A percentile compares a stretch with the other conserved stretches of the same genome.
These are phyloP conservation scores for Trichoderma pleuroti DNA, from an alignment of 2,329 filamentous ascomycete genomes.

Conservation along the genomic window DNA sequence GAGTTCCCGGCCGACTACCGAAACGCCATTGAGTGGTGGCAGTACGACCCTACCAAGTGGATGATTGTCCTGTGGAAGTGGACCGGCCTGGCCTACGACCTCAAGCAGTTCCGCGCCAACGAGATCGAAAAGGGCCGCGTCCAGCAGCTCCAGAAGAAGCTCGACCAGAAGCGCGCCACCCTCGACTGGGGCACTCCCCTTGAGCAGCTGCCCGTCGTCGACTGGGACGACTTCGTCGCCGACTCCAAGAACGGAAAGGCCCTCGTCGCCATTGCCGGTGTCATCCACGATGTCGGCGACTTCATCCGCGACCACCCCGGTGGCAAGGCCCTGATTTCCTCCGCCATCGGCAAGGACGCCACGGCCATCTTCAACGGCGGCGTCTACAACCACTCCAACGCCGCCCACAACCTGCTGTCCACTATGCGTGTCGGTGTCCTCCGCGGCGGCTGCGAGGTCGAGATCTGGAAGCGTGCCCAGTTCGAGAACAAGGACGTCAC, in stretches of 20 bases:
- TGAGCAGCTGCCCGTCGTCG: conserved; percentile 78
- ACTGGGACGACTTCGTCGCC: conserved; percentile 81
- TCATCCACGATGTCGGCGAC: conserved; percentile 78
- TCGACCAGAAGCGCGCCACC: conserved; percentile 76
- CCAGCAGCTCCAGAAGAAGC: conserved; percentile 88
- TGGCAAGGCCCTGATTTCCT: conserved; percentile 80
- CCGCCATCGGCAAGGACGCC: conserved; percentile 80
- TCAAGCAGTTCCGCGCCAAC: conserved; percentile 88
- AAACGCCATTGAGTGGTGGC: conserved; percentile 86
- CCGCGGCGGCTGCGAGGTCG: conserved; percentile 80
- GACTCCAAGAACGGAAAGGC: conserved; percentile 72
- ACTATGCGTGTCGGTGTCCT: conserved; percentile 87
- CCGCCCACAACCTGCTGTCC: conserved; percentile 81
- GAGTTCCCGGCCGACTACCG: conserved; percentile 92
- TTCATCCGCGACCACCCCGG: conserved; percentile 91
- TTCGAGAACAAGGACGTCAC: conserved; percentile 79
- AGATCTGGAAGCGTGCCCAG: conserved; percentile 88
- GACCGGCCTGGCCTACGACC: conserved; percentile 76
- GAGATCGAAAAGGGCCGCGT: conserved; percentile 90
- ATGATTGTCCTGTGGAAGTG: conserved; percentile 81
- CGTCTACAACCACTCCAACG: conserved; percentile 86
- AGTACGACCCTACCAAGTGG: conserved; percentile 93
- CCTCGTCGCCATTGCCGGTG: conserved; percentile 74
- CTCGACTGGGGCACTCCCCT: conserved; percentile 86
- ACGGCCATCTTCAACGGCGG: conserved; percentile 90